Evolutionary conservation across 768 basidiomycete genomes (phyloP), one percentile per base, ranked within the genome.

Genomic region (Dacryopinax primogenitus): DNA sequence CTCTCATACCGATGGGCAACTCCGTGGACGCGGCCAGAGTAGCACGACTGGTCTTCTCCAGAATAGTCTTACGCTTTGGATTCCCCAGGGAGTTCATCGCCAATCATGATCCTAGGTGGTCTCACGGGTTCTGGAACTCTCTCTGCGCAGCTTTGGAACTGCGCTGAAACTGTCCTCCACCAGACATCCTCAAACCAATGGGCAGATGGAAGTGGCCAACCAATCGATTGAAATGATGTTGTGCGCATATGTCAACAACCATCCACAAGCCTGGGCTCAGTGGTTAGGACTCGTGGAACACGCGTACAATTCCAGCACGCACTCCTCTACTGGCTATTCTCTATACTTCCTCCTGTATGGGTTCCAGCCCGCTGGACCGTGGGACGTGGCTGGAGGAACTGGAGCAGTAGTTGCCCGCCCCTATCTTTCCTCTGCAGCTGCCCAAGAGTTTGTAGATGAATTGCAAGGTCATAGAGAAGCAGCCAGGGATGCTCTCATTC

Each of bases 151-250:
- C 1, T 66, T 75, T n/a, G 72, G 71, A 0, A 66, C 69, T 3
- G 26, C 64, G 1, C 64, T 67, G 62, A 68, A 67, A 2, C 51
- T 76, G 0, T 73, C 77, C 1, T 75, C 75, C 0, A 67, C 74
- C 0, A 73, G 77, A 58, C 78, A 79, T 64, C 78, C 76, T 0
- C 76, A 79, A 66, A 71, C 74, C 2, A 76, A 79, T 66, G 78
- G 76, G 1, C 78, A 76, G 66, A 77, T 73, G 0, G 75, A 78
- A 68, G 66, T 73, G 0, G 30, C 74, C 18, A 77, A 77, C 68
- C 75, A 75, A 64, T 66, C 61, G 0, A 47, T 78, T 0, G 75
- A 77, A 68, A 73, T 72, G 4, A 65, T 70, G 1, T 39, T 77
- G 11, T 65, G 74, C 18, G 71, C 73, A 1, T 77, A 75, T 64